These are phyloP conservation scores for Penicillium sp. DNA, from an alignment of 2,329 filamentous ascomycete genomes.

Conservation along the genomic window DNA sequence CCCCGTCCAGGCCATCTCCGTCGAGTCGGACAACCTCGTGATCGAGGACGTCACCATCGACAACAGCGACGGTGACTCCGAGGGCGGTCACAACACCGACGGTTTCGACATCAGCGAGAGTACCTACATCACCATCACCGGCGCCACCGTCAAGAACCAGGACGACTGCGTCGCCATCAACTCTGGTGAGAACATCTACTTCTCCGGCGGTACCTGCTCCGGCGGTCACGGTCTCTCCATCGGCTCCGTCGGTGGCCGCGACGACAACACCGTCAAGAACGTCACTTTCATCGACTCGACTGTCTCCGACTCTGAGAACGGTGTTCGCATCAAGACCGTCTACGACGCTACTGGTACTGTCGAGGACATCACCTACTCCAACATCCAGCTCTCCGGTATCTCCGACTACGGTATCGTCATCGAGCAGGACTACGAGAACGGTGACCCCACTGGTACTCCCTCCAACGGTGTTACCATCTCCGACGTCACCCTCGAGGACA, in stretches of 20 bases:
- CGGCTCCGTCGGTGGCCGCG: slow-evolving; percentile 49
- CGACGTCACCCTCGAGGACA: slow-evolving; percentile 29
- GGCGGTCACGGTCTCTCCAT: slow-evolving; percentile 45
- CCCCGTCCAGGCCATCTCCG: slow-evolving; percentile 32
- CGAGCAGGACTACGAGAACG: slow-evolving; percentile 51
- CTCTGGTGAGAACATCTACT: slow-evolving; percentile 40
- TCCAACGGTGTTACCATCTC: slow-evolving; percentile 36
- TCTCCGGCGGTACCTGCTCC: slow-evolving; percentile 26
- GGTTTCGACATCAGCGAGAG: slow-evolving; percentile 34
- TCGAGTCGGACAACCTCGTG: slow-evolving; percentile 44
- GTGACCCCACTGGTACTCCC: slow-evolving; percentile 35
- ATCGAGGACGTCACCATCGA: slow-evolving; percentile 49
- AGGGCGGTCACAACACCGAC: slow-evolving; percentile 47
- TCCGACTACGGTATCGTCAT: slow-evolving; percentile 49
- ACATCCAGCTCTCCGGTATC: slow-evolving; percentile 46
- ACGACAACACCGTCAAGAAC: slow-evolving; percentile 47
- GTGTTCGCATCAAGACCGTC: slow-evolving; percentile 52
- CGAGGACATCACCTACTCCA: slow-evolving; percentile 45
- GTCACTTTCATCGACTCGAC: slow-evolving; percentile 44
- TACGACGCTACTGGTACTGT: slow-evolving; percentile 46
- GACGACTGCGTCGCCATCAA: slow-evolving; percentile 55
- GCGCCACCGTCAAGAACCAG: slow-evolving; percentile 49
- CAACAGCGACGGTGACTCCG: slow-evolving; percentile 47
- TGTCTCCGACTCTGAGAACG: slow-evolving; percentile 48
- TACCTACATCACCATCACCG: slow-evolving; percentile 43